phyloP scores from a whole-genome alignment of 73 alveolate genomes.

The Paramecium bursaria region DNA sequence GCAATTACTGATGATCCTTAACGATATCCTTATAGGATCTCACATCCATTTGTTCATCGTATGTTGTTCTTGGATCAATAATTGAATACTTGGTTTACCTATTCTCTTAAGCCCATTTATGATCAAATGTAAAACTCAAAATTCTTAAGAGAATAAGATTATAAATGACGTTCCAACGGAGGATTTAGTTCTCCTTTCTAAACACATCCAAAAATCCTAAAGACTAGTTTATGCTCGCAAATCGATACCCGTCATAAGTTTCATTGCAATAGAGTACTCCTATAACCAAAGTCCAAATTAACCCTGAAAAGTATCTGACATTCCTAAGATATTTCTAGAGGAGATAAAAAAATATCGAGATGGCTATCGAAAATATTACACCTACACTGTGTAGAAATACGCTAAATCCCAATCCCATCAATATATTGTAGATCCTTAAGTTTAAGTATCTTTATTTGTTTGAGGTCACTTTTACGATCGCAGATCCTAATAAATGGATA shows the following conservation, averaged over 20 bases:
- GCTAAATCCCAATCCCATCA: constrained; percentile 37
- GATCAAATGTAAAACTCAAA: constrained; percentile 57
- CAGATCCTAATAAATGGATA: constrained; percentile 16
- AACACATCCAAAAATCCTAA: background rate
- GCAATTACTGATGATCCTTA: background rate
- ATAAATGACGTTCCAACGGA: constrained; percentile 58
- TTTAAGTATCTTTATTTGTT: background rate
- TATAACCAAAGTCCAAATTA: constrained; percentile 57
- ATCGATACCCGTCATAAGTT: constrained; percentile 48
- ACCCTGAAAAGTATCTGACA: background rate
- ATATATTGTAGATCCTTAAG: constrained; percentile 36
- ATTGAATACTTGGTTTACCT: no score
- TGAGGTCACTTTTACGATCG: background rate
- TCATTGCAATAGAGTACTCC: constrained; percentile 46
- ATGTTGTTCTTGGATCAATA: no score
- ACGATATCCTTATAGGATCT: constrained; percentile 46
- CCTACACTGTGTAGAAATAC: constrained; percentile 48
- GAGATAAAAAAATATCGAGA: constrained; percentile 3
- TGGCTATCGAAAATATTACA: constrained; percentile 41
- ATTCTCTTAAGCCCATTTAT: constrained; percentile 58
- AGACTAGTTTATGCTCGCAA: background rate
- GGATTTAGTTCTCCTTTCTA: constrained; percentile 19
- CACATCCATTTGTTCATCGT: no score
- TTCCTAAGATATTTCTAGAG: constrained; percentile 2
- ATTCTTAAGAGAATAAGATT: constrained; percentile 59